phyloP scores from a whole-genome alignment of 2,329 filamentous ascomycete genomes.

The Alternaria ventricosa region DNA sequence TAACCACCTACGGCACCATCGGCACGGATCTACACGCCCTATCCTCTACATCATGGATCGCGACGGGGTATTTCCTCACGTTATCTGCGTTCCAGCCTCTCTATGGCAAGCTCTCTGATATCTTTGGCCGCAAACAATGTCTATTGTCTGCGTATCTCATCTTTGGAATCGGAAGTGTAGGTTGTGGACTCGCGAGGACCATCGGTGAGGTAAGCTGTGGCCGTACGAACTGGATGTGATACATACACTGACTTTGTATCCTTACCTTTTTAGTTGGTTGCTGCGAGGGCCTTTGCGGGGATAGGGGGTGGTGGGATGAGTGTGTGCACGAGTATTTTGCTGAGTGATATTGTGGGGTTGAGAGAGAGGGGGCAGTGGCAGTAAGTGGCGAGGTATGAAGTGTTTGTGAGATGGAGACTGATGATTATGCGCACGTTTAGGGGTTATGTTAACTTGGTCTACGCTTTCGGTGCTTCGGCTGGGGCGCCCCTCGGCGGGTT shows the following conservation, averaged over 20 bases:
- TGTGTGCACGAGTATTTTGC: constrained; percentile 70
- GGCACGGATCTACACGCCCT: constrained; percentile 77
- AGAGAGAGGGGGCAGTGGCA: constrained; percentile 76
- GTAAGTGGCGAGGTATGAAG: not conserved
- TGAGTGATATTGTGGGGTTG: constrained; percentile 74
- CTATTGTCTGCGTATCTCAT: constrained; percentile 69
- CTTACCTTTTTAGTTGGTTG: constrained; percentile 61
- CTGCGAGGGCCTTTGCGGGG: constrained; percentile 67
- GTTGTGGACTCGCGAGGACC: constrained; percentile 67
- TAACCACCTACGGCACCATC: constrained; percentile 79
- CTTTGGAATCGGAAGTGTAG: constrained; percentile 69
- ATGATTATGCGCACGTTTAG: not conserved
- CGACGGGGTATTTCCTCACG: constrained; percentile 72
- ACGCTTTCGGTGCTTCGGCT: constrained; percentile 68
- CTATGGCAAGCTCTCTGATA: constrained; percentile 73
- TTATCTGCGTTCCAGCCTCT: constrained; percentile 77
- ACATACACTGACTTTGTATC: not conserved
- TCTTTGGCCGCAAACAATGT: constrained; percentile 72
- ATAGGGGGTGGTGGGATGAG: constrained; percentile 77
- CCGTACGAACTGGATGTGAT: not conserved
- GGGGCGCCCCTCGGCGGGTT: constrained; percentile 73
- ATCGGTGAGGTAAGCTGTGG: constrained; percentile 54
- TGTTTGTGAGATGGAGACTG: not conserved
- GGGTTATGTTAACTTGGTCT: constrained; percentile 75
- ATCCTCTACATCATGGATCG: constrained; percentile 78